Base-by-base conservation (phyloP, 805 yeast species). In the Saccharomyces eubayanus region DNA sequence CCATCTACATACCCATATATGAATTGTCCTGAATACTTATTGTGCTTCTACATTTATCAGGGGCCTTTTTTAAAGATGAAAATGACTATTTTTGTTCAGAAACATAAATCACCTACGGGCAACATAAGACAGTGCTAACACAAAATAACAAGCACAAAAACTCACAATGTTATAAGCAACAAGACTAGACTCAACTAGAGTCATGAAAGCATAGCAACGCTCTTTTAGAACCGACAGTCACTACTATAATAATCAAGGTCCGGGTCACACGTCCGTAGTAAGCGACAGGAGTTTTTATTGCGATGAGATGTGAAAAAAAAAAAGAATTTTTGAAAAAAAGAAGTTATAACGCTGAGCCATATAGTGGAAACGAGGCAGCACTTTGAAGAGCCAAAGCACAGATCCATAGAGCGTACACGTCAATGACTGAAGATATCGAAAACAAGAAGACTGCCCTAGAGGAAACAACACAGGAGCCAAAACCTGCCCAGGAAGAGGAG, bases 401-500 rank as follows among this genome's bases (percentile, higher is more conserved):
- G 8, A 16, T 5, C 16, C 11, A 36, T 16, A 36, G 5, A 36
- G 9, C 16, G 2, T 6, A 46, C 27, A 14, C 31, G 30, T 29
- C 45, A 41, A 48, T 31, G 16, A 48, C 40, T 28, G 51, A 57
- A 21, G 54, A 55, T 49, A 54, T 53, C 47, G 55, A 55, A 50
- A 47, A 31, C 11, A 53, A 30, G 12, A 36, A 36, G 11, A 16
- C 9, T 4, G 21, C 24, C 21, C 27, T 28, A 9, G 49, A 53
- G 31, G 43, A 16, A 10, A 36, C 43, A 16, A 12, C 43, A n/a
- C 43, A 36, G 20, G 43, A 36, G 16, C 43, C 48, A 21, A 20
- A 46, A n/a, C 29, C 12, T 20, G 59, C 62, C 58, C 55, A 57
- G 24, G 62, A 58, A 27, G 56, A 53, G 41, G 62, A 57, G 31